A percentile compares a stretch with the other conserved stretches of the same genome.
phyloP scores from a whole-genome alignment of 768 basidiomycete species.

The Lactarius sanguifluus region DNA sequence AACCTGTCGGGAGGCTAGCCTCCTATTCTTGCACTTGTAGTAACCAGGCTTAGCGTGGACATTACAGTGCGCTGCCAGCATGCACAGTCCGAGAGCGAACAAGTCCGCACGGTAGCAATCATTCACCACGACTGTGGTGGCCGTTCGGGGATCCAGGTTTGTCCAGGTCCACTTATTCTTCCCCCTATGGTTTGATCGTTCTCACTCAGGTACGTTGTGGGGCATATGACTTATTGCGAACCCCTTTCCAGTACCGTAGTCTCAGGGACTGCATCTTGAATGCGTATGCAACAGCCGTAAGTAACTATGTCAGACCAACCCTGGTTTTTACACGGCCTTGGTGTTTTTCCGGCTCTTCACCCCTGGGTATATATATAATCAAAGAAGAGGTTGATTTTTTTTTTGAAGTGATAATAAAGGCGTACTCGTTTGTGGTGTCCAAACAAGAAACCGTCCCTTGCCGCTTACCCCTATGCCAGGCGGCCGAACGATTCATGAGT shows the following conservation, averaged over 20 bases:
- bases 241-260: neutral
- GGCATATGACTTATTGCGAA: neutral
- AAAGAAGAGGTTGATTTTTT: neutral
- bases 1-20: neutral
- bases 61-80: neutral
- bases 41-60: neutral
- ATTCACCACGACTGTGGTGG: neutral
- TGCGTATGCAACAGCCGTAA: neutral
- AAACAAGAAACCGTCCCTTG: neutral
- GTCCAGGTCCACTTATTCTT: conserved; percentile 3
- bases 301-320: neutral
- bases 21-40: neutral
- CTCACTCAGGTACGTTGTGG: conserved; percentile 13
- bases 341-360: neutral
- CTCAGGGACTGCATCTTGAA: neutral
- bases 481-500: conserved; percentile 1
- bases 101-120: neutral
- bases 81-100: neutral
- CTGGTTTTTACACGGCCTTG: neutral
- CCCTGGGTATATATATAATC: neutral
- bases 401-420: neutral
- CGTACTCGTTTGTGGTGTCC: neutral
- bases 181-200: conserved; percentile 9
- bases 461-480: neutral
- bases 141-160: neutral